phyloP scores from a whole-genome alignment of 148 eudicot species.

The Fagopyrum tataricum region DNA sequence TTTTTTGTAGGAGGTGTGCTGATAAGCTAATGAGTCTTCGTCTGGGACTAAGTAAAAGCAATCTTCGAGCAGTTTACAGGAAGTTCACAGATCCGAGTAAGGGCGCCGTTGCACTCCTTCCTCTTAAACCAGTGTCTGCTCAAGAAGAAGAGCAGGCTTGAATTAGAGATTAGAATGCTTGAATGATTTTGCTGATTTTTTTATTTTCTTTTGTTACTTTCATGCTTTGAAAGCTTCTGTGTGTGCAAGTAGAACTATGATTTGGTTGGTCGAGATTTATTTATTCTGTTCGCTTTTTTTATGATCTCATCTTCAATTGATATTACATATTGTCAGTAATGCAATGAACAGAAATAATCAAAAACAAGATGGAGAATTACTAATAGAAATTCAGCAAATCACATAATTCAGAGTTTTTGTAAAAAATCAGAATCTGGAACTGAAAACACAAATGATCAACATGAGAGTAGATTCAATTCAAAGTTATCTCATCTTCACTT shows the following conservation, averaged over 20 bases:
- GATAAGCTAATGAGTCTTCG: constrained; percentile 44
- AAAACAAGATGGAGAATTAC: too few species aligned
- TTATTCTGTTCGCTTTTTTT: not conserved
- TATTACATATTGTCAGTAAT: not conserved
- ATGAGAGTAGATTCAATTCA: too few species aligned
- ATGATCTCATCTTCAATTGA: not conserved
- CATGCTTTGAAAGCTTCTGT: not conserved
- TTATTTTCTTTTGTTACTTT: too few species aligned
- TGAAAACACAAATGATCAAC: too few species aligned
- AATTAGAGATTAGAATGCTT: not conserved
- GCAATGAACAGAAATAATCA: not conserved
- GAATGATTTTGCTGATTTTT: not conserved
- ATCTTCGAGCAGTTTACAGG: constrained; percentile 47
- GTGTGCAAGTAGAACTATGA: too few species aligned
- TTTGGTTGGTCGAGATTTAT: too few species aligned
- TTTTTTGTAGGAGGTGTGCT: constrained; percentile 52
- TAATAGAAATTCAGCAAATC: too few species aligned
- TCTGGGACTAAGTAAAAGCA: constrained; percentile 25
- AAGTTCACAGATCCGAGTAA: constrained; percentile 49
- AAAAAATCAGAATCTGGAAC: too few species aligned
- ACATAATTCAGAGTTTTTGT: too few species aligned
- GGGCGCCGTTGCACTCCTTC: constrained; percentile 58
- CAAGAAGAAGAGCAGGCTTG: not conserved
- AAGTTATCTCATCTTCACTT: not conserved
- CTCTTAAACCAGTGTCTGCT: constrained; percentile 28